Evolutionary conservation across 768 basidiomycete species (phyloP).

Genomic region (Butyriboletus loyo): DNA sequence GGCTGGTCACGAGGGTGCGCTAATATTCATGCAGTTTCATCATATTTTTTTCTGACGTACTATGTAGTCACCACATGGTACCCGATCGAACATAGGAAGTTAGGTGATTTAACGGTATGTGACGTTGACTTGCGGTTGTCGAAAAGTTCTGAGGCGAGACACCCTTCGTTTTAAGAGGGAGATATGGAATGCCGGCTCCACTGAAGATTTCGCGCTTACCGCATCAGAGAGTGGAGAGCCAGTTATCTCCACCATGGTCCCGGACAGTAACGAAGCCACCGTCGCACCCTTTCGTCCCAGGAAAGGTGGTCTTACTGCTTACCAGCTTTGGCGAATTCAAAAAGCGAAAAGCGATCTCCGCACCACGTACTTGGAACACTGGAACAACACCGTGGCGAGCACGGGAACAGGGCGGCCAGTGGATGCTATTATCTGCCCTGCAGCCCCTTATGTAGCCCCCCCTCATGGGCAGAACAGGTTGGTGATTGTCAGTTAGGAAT

Average conservation of each 20-base stretch:
- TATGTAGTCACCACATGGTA: constrained; percentile 67
- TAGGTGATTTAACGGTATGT: constrained; percentile 42
- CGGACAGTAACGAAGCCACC: constrained; percentile 24
- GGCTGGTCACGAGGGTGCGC: constrained; percentile 63
- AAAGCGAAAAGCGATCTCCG: constrained; percentile 45
- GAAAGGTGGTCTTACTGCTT: constrained; percentile 42
- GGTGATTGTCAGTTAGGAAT: constrained; percentile 11
- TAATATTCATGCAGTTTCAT: background rate
- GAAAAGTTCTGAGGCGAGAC: background rate
- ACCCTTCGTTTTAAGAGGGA: constrained; percentile 23
- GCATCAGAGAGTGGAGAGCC: constrained; percentile 52
- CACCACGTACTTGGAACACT: constrained; percentile 56
- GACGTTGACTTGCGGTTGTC: constrained; percentile 3
- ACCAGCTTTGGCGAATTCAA: constrained; percentile 67
- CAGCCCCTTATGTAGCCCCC: constrained; percentile 55
- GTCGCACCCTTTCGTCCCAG: constrained; percentile 27
- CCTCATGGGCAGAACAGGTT: constrained; percentile 62
- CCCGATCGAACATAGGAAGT: constrained; percentile 49
- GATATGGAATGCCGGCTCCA: constrained; percentile 47
- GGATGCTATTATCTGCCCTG: constrained; percentile 71
- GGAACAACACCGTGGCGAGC: constrained; percentile 47
- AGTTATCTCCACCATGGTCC: constrained; percentile 46
- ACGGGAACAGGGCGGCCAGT: constrained; percentile 73
- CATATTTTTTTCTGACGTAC: background rate
- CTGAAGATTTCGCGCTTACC: constrained; percentile 43